Conservation (phyloP, 1,284 basidiomycete genomes). For the Paramarasmius palmivorus region DNA sequence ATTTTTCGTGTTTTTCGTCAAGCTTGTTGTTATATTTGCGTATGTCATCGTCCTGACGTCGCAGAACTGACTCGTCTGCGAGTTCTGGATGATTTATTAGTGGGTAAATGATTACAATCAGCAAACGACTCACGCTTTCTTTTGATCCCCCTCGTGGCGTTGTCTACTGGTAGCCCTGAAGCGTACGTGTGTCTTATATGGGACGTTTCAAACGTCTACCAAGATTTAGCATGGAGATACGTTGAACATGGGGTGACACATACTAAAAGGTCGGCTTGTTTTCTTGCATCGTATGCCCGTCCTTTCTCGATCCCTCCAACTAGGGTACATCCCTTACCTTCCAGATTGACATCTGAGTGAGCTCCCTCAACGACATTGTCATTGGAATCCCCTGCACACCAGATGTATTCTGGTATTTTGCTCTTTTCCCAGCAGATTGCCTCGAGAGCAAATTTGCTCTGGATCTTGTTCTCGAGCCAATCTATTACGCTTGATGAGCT, state of each 20-base stretch:
- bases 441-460: slow-evolving; percentile 22
- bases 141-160: no score
- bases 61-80: neutral
- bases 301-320: slow-evolving; percentile 21
- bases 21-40: neutral
- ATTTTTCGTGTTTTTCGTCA: neutral
- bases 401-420: slow-evolving; percentile 21
- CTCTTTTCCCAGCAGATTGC: slow-evolving; percentile 23
- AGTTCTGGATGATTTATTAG: neutral
- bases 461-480: slow-evolving; percentile 25
- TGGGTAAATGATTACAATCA: neutral
- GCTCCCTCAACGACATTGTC: slow-evolving; percentile 23
- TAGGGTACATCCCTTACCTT: slow-evolving; percentile 21
- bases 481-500: slow-evolving; percentile 15
- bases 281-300: slow-evolving; percentile 16
- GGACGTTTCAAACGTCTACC: no score
- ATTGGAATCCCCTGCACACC: slow-evolving; percentile 19
- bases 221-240: no score
- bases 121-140: no score
- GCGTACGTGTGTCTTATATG: no score
- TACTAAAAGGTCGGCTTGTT: slow-evolving; percentile 20
- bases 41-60: neutral
- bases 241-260: neutral
- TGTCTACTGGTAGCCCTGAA: no score
- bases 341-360: slow-evolving; percentile 21